A percentile compares a stretch with the other conserved stretches of the same genome.
Evolutionary conservation across 2,329 filamentous ascomycete genomes (phyloP).

Genomic region (Fusarium sp.): DNA sequence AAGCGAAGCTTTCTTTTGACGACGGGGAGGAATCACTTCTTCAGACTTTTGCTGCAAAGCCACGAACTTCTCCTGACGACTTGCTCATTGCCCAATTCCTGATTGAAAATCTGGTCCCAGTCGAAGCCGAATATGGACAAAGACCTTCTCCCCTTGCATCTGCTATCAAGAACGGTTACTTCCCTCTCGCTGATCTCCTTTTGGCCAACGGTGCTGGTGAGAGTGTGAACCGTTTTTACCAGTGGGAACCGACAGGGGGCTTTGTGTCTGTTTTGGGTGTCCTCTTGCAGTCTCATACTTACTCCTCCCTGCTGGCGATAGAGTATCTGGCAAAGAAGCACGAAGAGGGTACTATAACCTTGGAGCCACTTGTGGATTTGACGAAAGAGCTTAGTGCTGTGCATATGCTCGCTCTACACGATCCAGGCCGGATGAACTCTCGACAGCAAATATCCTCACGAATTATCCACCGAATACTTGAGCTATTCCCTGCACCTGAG

Average conservation of each 20-base stretch:
- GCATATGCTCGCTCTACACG: conserved; percentile 2
- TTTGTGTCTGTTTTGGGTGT: neutral
- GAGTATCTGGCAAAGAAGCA: conserved; percentile 7
- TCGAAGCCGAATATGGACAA: neutral
- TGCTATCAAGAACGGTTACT: conserved; percentile 1
- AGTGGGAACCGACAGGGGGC: neutral
- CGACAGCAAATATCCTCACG: conserved; percentile 5
- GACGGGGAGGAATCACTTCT: neutral
- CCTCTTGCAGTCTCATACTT: conserved; percentile 1
- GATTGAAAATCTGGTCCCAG: neutral
- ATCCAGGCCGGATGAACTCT: neutral
- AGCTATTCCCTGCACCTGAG: neutral
- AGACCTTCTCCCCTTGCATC: neutral
- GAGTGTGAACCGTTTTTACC: neutral
- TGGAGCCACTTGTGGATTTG: neutral
- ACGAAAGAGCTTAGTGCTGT: neutral
- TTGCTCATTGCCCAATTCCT: neutral
- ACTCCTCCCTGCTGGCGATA: neutral
- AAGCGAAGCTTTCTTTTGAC: neutral
- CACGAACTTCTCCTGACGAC: neutral
- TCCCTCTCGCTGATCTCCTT: neutral
- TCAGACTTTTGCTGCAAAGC: conserved; percentile 1
- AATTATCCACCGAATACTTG: conserved; percentile 2
- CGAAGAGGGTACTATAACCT: neutral
- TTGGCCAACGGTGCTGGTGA: conserved; percentile 2